phyloP scores from a whole-genome alignment of 208 protist species.

The Leishmania braziliensis region DNA sequence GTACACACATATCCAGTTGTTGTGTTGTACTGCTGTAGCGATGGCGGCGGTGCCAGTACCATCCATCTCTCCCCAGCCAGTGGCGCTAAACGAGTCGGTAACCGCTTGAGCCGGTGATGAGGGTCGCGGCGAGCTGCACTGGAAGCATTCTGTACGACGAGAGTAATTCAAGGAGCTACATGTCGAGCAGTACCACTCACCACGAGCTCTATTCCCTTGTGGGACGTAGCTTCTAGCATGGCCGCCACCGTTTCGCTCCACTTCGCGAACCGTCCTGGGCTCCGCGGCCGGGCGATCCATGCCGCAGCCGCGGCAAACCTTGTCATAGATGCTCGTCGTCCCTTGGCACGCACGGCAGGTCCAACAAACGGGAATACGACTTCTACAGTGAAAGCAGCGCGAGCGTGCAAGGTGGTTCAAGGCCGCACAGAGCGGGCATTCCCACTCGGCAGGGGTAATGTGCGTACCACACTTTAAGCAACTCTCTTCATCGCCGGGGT shows the following conservation, averaged over 20 bases:
- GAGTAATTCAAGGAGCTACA: slow-evolving; percentile 83
- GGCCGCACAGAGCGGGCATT: slow-evolving; percentile 77
- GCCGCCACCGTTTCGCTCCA: slow-evolving; percentile 7
- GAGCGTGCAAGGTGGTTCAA: slow-evolving; percentile 79
- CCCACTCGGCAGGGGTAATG: slow-evolving; percentile 75
- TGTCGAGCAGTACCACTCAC: slow-evolving; percentile 74
- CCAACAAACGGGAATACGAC: slow-evolving; percentile 76
- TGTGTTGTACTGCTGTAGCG: slow-evolving; percentile 33
- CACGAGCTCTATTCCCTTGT: slow-evolving; percentile 14
- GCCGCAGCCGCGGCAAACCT: slow-evolving; percentile 59
- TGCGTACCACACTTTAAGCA: slow-evolving; percentile 66
- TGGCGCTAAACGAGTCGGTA: not conserved
- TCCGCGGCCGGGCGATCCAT: slow-evolving; percentile 42
- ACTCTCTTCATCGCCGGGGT: slow-evolving; percentile 76
- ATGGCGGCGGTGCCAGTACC: not conserved
- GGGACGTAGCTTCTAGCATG: not conserved
- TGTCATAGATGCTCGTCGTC: slow-evolving; percentile 83
- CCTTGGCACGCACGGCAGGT: slow-evolving; percentile 56
- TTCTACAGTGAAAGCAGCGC: slow-evolving; percentile 76
- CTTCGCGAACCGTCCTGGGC: slow-evolving; percentile 47
- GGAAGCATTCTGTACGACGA: slow-evolving; percentile 67
- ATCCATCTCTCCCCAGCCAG: slow-evolving; percentile 7
- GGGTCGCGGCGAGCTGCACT: slow-evolving; percentile 48
- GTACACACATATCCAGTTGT: slow-evolving; percentile 83
- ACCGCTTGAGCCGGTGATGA: not conserved